A percentile compares a stretch with the other conserved stretches of the same genome.
These are phyloP conservation scores for Phaseolus lunatus DNA, from an alignment of 306 rosid genomes.

Conservation along the genomic window DNA sequence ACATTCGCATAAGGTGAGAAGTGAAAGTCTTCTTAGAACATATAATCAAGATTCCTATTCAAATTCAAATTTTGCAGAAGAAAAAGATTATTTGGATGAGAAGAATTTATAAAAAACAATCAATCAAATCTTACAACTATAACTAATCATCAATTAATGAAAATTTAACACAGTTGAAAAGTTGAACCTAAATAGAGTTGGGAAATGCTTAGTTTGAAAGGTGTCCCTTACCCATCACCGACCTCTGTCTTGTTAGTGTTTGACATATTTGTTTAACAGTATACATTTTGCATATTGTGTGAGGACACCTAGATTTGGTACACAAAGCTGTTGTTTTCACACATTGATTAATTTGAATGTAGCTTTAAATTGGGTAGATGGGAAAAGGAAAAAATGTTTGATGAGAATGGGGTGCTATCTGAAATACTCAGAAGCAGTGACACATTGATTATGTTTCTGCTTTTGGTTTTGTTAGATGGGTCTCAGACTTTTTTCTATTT, in stretches of 20 bases:
- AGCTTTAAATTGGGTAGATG: conserved; percentile 27
- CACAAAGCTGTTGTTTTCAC: conserved; percentile 3
- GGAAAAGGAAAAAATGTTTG: background rate
- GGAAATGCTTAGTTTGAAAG: conserved; percentile 30
- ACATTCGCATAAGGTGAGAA: too few species aligned
- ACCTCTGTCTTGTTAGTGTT: conserved; percentile 2
- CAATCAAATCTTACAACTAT: too few species aligned
- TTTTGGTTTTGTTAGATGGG: conserved; percentile 26
- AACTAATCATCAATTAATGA: too few species aligned
- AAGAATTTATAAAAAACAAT: too few species aligned
- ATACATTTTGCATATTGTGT: background rate
- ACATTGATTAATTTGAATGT: conserved; percentile 10
- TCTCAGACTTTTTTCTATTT: background rate
- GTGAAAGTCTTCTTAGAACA: too few species aligned
- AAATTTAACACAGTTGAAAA: background rate
- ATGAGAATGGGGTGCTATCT: background rate
- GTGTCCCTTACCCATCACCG: background rate
- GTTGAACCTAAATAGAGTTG: background rate
- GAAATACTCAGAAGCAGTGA: conserved; percentile 10
- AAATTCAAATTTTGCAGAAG: too few species aligned
- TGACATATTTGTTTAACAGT: background rate
- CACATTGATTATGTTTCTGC: conserved; percentile 26
- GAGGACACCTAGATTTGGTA: conserved; percentile 22
- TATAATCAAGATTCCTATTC: too few species aligned
- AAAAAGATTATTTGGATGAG: too few species aligned